Evolutionary conservation across 345 rosid species (phyloP), one percentile per base, ranked within the genome.

Genomic region (Excoecaria agallocha): DNA sequence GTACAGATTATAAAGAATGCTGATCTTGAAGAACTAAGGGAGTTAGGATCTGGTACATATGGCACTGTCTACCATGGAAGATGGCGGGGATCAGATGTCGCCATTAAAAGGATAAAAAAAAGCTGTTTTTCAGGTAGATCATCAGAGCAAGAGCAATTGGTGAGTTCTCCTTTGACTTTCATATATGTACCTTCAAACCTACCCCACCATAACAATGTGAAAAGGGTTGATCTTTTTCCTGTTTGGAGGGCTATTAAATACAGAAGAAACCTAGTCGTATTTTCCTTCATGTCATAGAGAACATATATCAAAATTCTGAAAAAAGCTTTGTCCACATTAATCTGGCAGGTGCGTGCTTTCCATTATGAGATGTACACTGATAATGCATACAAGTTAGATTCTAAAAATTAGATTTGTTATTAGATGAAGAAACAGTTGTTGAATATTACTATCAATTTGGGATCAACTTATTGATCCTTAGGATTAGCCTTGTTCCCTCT

Each of bases 61-160:
- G 94, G 94, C 64, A 87, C 94, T 51, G 94, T 89, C 68, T 89
- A 82, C 70, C 94, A 89, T 78, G 94, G 94, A 58, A 86, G 81
- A 81, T 89, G 94, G 91, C 80, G 94, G 25, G 94, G 94, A 55
- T 80, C 94, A 2, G 94, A 89, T 89, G 91, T 89, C 69, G 94
- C 91, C 5, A 88, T 89, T 69, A 89, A 89, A 85, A 84, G 90
- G 79, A 86, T 89, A 43, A 86, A 85, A 59, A 86, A 82, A 71
- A 86, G 90, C 70, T 88, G 88, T 75, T 89, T 89, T 82, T 80
- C 82, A 0, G 90, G 89, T 67, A 85, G 86, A 80, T 77, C 90
- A 59, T 89, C 90, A 8, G 91, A 86, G 80, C 91, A 82, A 77
- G 94, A 89, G 20, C 89, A 89, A 45, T 73, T 88, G 88, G 94